These are phyloP conservation scores for Meira nashicola DNA, from an alignment of 1,284 basidiomycete species.

Conservation along the genomic window DNA sequence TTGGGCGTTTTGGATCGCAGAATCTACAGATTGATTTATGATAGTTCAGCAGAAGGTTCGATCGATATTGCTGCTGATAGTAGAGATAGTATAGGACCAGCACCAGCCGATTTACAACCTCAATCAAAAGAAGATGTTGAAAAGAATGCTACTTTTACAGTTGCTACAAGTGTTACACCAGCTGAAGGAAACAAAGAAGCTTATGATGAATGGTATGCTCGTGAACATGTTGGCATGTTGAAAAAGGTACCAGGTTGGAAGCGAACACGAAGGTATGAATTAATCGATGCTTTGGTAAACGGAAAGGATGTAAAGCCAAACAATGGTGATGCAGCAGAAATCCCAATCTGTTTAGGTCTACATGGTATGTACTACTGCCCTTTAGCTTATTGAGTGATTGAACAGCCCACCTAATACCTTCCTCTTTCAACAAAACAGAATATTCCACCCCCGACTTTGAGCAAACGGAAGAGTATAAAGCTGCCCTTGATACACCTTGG, in stretches of 20 bases:
- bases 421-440: conserved; percentile 12
- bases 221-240: conserved; percentile 31
- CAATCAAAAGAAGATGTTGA: conserved; percentile 16
- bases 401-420: neutral
- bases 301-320: conserved; percentile 9
- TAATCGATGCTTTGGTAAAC: conserved; percentile 34
- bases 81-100: conserved; percentile 1
- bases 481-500: conserved; percentile 25
- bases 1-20: conserved; percentile 52
- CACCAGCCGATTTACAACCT: conserved; percentile 14
- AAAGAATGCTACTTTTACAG: conserved; percentile 16
- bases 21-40: conserved; percentile 45
- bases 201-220: conserved; percentile 36
- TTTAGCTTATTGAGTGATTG: neutral
- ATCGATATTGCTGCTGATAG: conserved; percentile 9
- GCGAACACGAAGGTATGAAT: conserved; percentile 30
- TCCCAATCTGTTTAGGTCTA: conserved; percentile 27
- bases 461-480: conserved; percentile 23
- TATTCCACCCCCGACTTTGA: conserved; percentile 17
- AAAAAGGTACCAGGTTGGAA: conserved; percentile 36
- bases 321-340: conserved; percentile 15
- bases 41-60: conserved; percentile 16
- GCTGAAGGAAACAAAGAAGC: conserved; percentile 16
- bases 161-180: conserved; percentile 28
- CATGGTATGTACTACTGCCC: conserved; percentile 23